These are phyloP conservation scores for Tricholoma flavovirens DNA, from an alignment of 768 basidiomycete genomes.

Conservation along the genomic window DNA sequence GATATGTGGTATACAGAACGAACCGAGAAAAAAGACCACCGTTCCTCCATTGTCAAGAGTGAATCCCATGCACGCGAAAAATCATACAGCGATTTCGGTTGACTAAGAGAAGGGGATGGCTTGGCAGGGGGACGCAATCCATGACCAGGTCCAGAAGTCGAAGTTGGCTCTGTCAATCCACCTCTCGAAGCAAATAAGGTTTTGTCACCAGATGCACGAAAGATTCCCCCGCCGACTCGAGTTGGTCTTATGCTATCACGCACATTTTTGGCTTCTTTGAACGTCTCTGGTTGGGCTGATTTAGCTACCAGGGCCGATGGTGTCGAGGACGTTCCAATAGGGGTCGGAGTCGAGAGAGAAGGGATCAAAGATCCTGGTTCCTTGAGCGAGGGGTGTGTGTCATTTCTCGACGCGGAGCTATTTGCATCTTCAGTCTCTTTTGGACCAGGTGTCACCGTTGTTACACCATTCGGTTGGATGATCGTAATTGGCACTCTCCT, in stretches of 20 bases:
- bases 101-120: not conserved
- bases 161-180: slow-evolving; percentile 2
- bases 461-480: slow-evolving; percentile 1
- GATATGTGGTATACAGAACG: slow-evolving; percentile 14
- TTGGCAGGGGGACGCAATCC: not conserved
- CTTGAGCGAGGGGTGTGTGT: slow-evolving; percentile 27
- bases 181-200: slow-evolving; percentile 45
- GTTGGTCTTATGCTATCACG: slow-evolving; percentile 41
- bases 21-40: slow-evolving; percentile 58
- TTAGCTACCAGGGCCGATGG: slow-evolving; percentile 13
- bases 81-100: slow-evolving; percentile 47
- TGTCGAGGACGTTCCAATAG: slow-evolving; percentile 1
- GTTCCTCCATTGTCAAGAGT: slow-evolving; percentile 31
- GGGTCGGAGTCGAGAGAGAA: slow-evolving; percentile 5
- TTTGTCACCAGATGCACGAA: slow-evolving; percentile 56
- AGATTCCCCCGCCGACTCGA: slow-evolving; percentile 66
- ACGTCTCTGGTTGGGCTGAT: slow-evolving; percentile 29
- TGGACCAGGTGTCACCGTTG: not conserved
- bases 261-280: slow-evolving; percentile 53
- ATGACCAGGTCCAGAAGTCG: slow-evolving; percentile 3
- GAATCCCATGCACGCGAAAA: slow-evolving; percentile 59
- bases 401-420: not conserved
- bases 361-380: slow-evolving; percentile 2
- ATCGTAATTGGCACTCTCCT: slow-evolving; percentile 16
- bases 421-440: not conserved